These are phyloP conservation scores for Solanum stenotomum DNA, from an alignment of 257 asterid species.

Conservation along the genomic window DNA sequence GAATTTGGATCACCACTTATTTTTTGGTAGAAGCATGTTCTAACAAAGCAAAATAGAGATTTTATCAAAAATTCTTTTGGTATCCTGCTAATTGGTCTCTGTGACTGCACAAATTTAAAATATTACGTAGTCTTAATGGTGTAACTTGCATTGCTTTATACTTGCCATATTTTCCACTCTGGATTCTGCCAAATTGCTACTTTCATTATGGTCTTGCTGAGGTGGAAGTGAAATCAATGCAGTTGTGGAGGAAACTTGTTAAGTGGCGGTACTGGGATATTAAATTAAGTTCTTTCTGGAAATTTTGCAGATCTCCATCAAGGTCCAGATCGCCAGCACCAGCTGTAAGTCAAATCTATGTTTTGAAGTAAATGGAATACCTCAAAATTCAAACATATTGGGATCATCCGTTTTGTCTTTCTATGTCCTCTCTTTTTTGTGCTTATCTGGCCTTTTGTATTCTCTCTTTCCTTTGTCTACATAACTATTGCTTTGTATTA, in stretches of 20 bases:
- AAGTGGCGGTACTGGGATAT: slow-evolving; percentile 71
- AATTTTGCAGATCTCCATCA: slow-evolving; percentile 99
- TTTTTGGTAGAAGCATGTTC: slow-evolving; percentile 27
- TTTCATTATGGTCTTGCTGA: slow-evolving; percentile 59
- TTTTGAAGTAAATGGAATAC: neutral
- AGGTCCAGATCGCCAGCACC: slow-evolving; percentile 89
- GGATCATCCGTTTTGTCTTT: neutral
- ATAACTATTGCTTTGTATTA: neutral
- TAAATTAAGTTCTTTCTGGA: slow-evolving; percentile 94
- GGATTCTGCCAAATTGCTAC: slow-evolving; percentile 25
- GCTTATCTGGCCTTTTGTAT: neutral
- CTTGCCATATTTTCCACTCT: slow-evolving; percentile 1
- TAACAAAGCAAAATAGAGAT: neutral
- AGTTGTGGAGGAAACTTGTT: slow-evolving; percentile 81
- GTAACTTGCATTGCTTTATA: slow-evolving; percentile 25
- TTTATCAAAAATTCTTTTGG: slow-evolving; percentile 40
- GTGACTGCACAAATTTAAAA: slow-evolving; percentile 14
- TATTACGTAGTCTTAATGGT: slow-evolving; percentile 19
- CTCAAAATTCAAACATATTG: neutral
- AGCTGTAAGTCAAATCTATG: slow-evolving; percentile 55
- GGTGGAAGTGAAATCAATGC: slow-evolving; percentile 75
- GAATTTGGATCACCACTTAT: slow-evolving; percentile 45
- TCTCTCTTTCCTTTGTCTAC: neutral
- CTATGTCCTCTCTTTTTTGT: neutral
- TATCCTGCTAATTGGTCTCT: slow-evolving; percentile 29